A percentile compares a stretch with the other conserved stretches of the same genome.
These are phyloP conservation scores for Dillenia turbinata DNA, from an alignment of 164 flowering plant species.

Conservation along the genomic window DNA sequence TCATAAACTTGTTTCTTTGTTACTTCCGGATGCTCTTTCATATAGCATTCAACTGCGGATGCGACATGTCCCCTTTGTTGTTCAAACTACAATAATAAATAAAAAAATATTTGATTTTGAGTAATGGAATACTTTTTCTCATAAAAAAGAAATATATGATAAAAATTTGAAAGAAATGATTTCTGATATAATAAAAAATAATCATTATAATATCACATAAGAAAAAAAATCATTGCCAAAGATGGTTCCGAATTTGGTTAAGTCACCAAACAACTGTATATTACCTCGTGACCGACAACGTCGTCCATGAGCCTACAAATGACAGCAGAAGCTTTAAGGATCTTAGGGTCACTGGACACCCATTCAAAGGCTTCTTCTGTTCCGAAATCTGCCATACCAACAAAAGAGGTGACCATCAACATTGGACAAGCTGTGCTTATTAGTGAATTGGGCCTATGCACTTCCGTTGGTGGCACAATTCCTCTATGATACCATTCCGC, in stretches of 20 bases:
- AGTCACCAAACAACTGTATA: no score
- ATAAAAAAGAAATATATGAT: background rate
- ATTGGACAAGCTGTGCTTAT: conserved; percentile 3
- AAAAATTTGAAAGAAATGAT: no score
- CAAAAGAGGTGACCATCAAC: conserved; percentile 12
- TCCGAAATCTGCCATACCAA: conserved; percentile 32
- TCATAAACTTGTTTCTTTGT: no score
- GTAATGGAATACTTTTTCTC: no score
- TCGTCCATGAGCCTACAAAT: conserved; percentile 32
- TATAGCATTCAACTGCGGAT: conserved; percentile 8
- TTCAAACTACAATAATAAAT: background rate
- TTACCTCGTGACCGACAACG: conserved; percentile 23
- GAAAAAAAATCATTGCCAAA: no score
- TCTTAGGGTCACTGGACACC: conserved; percentile 21
- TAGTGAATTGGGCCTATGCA: conserved; percentile 20
- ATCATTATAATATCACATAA: no score
- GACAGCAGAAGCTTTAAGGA: conserved; percentile 13
- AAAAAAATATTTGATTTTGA: no score
- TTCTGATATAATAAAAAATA: no score
- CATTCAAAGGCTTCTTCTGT: conserved; percentile 32
- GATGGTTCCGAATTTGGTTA: no score
- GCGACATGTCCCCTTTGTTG: background rate
- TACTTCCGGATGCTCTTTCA: background rate
- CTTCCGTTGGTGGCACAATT: conserved; percentile 28
- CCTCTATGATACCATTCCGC: conserved; percentile 28